Percentiles rank a stretch among this genome's conserved stretches.
Conservation (phyloP, 1,139 yeast species). For the Wickerhamiella infanticola region DNA sequence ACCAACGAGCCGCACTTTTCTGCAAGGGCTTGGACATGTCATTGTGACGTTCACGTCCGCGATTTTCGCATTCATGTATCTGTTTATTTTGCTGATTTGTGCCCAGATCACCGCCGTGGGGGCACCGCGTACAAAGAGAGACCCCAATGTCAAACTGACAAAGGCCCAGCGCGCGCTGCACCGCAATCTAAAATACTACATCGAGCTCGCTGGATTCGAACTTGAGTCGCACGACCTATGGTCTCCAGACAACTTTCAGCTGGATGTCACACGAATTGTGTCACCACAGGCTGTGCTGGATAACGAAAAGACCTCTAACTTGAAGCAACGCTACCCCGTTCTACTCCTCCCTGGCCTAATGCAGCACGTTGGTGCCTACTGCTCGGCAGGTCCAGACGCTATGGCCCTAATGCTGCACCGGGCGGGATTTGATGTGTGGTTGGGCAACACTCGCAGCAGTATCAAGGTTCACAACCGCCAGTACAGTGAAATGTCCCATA, state of each 20-base stretch:
- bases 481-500: conserved; percentile 31
- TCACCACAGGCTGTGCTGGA: conserved; percentile 26
- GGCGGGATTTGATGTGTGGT: conserved; percentile 78
- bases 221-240: conserved; percentile 43
- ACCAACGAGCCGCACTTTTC: neutral
- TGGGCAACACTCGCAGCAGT: conserved; percentile 85
- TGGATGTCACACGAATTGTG: conserved; percentile 50
- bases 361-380: conserved; percentile 73
- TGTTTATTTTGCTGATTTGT: conserved; percentile 8
- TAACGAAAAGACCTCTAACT: conserved; percentile 1
- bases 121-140: conserved; percentile 5
- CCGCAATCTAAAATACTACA: conserved; percentile 49
- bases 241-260: conserved; percentile 68
- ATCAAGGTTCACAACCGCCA: conserved; percentile 48
- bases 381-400: conserved; percentile 53
- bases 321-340: conserved; percentile 34
- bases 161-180: conserved; percentile 21
- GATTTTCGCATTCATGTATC: conserved; percentile 13
- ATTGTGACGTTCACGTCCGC: conserved; percentile 12
- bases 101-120: conserved; percentile 8
- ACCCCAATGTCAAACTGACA: conserved; percentile 10
- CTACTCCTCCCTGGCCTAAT: conserved; percentile 72
- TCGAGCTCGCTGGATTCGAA: conserved; percentile 41
- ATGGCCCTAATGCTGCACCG: conserved; percentile 51
- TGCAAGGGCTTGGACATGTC: conserved; percentile 3